Evolutionary conservation across 148 eudicot genomes (phyloP).

Genomic region (Diospyros kaki): DNA sequence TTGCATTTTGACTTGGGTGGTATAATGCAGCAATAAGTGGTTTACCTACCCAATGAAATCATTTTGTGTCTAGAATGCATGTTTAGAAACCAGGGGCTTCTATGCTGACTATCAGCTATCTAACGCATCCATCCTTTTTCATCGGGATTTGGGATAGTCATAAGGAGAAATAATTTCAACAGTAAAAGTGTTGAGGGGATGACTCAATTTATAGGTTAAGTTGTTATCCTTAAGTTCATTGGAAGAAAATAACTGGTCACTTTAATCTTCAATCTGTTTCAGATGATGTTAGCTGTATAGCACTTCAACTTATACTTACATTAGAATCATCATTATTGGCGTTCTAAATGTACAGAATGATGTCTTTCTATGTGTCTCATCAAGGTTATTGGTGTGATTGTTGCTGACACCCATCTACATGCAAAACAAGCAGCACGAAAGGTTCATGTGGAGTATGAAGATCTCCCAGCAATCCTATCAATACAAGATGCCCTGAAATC

Average conservation of each 20-base stretch:
- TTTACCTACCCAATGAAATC: no score
- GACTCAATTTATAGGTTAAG: no score
- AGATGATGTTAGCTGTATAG: not conserved
- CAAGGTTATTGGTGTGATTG: conserved; percentile 87
- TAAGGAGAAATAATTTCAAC: no score
- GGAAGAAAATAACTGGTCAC: not conserved
- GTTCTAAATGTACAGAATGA: not conserved
- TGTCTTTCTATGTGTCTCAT: conserved; percentile 2
- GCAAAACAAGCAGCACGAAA: conserved; percentile 85
- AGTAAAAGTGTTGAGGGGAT: no score
- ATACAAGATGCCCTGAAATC: conserved; percentile 68
- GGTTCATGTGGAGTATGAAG: conserved; percentile 79
- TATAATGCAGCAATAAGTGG: no score
- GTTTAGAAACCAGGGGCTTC: no score
- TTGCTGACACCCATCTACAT: conserved; percentile 94
- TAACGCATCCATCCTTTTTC: no score
- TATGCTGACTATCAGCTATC: no score
- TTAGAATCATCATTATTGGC: not conserved
- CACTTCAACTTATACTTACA: not conserved
- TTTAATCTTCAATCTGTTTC: not conserved
- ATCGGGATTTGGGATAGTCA: no score
- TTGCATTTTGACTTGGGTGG: no score
- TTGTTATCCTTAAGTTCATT: not conserved
- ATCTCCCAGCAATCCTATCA: conserved; percentile 78
- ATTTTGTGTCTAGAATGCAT: no score